Conservation (phyloP, 2,329 filamentous ascomycete genomes). For the Colletotrichum gigasporum region DNA sequence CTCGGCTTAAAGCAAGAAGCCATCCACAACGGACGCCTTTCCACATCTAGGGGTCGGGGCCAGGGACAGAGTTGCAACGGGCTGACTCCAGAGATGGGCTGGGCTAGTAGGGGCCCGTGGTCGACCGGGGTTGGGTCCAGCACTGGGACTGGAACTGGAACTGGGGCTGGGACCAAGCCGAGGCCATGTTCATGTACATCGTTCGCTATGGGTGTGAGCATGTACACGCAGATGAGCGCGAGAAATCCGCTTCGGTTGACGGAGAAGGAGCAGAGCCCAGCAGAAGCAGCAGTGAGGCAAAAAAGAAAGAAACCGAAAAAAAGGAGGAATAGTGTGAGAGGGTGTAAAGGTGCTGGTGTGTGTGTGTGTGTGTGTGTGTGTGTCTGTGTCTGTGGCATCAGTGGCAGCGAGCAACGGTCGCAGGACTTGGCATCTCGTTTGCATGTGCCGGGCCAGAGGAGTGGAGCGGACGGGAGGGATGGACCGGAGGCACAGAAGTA, state of each 20-base stretch:
- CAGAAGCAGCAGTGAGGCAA: background rate
- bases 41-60: conserved; percentile 24
- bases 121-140: conserved; percentile 8
- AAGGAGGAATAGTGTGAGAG: background rate
- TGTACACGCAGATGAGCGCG: background rate
- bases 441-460: conserved; percentile 23
- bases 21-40: conserved; percentile 31
- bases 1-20: conserved; percentile 26
- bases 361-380: background rate
- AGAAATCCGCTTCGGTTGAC: background rate
- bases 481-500: conserved; percentile 28
- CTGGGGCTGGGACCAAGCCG: background rate
- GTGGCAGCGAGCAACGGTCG: conserved; percentile 11
- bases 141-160: background rate
- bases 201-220: background rate
- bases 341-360: conserved; percentile 3
- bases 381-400: conserved; percentile 11
- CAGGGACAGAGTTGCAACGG: conserved; percentile 31
- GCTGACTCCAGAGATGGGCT: conserved; percentile 30
- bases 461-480: conserved; percentile 31
- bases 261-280: background rate
- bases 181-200: background rate
- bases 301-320: background rate
- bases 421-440: conserved; percentile 23
- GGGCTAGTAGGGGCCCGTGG: conserved; percentile 23